Evolutionary conservation across 2,329 filamentous ascomycete species (phyloP), one percentile per base, ranked within the genome.

Genomic region (Rhynchosporium graminicola): DNA sequence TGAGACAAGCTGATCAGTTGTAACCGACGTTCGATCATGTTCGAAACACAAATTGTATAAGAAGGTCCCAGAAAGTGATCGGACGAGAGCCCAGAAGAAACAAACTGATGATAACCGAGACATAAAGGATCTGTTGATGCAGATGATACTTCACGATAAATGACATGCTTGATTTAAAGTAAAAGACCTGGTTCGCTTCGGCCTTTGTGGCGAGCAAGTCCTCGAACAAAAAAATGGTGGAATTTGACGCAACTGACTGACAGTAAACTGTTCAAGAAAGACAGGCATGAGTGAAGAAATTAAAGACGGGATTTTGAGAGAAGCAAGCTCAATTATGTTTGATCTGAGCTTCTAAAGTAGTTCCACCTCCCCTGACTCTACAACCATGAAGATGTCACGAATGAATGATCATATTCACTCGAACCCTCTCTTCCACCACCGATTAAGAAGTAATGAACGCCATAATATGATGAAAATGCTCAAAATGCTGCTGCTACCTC

Each of bases 251-350:
- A 12, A 40, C 40, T 12, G 6, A 40, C 40, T 12, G 6, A 10
- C n/a, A n/a, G 15, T 7, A 4, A 45, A 45, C 20, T n/a, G n/a
- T 6, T n/a, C 15, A 20, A 20, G 6, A 45, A 20, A 20, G 15
- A 6, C 15, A 45, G 43, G 15, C 20, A 20, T 20, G 20, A 20
- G 20, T 20, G 20, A n/a, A 45, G 13, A 20, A 20, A 46, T 9
- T 8, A 4, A 12, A 20, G 15, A 6, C 2, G n/a, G 20, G 33
- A 50, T 29, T 42, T 59, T 15, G 57, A 59, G 46, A 42, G 57
- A 59, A 51, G 46, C 46, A 51, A 51, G 29, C 57, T 59, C 57
- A 36, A 59, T 59, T 59, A 20, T 26, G 43, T 28, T 59, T 42
- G 50, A 42, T 50, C 47, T 50, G 13, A 42, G 57, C 33, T 59